Base-by-base conservation (phyloP, 1,284 basidiomycete species). In the Microstroma glucosiphilum region DNA sequence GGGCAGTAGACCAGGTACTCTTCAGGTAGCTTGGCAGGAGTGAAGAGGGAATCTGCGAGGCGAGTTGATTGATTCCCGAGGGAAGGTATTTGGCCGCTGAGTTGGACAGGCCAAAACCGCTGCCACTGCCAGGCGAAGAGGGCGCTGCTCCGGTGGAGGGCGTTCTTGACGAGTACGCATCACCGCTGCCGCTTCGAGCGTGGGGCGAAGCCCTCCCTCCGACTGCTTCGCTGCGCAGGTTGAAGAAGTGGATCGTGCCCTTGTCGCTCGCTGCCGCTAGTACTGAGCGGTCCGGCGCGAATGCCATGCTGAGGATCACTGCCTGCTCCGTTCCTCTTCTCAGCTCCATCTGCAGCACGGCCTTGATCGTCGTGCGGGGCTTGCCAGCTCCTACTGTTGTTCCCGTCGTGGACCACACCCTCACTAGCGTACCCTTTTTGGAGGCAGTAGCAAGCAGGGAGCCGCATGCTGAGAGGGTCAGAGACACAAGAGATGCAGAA, bases 211-310 rank as follows among this genome's bases (percentile, higher is more conserved):
- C 8, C 30, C 9, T 37, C 9, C 30, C 30, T 3, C 30, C 30
- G 3, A 37, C 30, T 9, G 30, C 30, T 9, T 37, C 30, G 9
- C 30, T 37, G 3, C 46, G 6, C 13, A 75, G 64, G 0, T 64
- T 56, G 51, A 75, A 76, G 57, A 76, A 64, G 57, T 76, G 73
- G 25, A 76, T 65, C 0, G 72, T 76, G 11, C 73, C 73, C 60
- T 72, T 76, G 60, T 76, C 73, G 51, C 73, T 76, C 1, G 67
- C 73, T 23, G 68, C 71, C 1, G 73, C 73, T 7, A 76, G 41
- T 1, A 64, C 48, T 0, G 61, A 65, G 11, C 56, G 60, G 43
- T 76, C 72, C 9, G 70, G 70, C 12, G 67, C 60, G 49, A 76
- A 71, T 0, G 69, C 64, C n/a, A 75, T 64, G 57, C 70, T 70